phyloP scores from a whole-genome alignment of 164 flowering plant genomes.

The Vitis rotundifolia region DNA sequence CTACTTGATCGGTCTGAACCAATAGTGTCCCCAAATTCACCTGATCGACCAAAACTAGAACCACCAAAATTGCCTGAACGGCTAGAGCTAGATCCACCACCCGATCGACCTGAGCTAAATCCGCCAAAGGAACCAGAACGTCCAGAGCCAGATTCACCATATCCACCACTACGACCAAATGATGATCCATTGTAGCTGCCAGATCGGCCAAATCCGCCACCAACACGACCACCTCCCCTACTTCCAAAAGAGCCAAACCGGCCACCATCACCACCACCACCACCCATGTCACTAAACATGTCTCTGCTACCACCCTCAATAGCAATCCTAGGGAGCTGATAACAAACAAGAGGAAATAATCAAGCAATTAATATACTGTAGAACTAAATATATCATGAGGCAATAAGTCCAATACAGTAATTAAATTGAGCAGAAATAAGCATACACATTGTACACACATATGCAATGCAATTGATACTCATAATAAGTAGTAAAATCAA shows the following conservation, averaged over 20 bases:
- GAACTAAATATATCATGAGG: too few relatives aligned
- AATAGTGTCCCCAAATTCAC: constrained; percentile 21
- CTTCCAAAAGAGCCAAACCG: constrained; percentile 38
- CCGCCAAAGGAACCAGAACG: constrained; percentile 14
- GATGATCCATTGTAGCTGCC: constrained; percentile 1
- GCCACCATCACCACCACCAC: constrained; percentile 14
- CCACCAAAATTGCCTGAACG: constrained; percentile 10
- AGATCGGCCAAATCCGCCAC: constrained; percentile 12
- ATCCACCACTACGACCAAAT: constrained; percentile 14
- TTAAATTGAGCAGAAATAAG: not conserved
- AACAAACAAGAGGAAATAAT: not conserved
- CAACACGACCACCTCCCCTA: constrained; percentile 33
- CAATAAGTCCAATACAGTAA: not conserved
- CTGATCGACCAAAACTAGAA: constrained; percentile 11
- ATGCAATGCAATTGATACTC: too few relatives aligned
- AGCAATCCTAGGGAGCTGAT: constrained; percentile 70
- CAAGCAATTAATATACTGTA: constrained; percentile 3
- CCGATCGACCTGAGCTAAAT: not conserved
- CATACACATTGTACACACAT: not conserved
- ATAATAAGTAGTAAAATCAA: too few relatives aligned
- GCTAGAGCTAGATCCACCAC: constrained; percentile 13
- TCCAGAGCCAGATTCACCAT: constrained; percentile 13
- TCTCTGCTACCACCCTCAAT: constrained; percentile 41
- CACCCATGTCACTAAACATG: constrained; percentile 41
- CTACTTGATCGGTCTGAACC: constrained; percentile 11